Base-by-base conservation (phyloP, 768 basidiomycete genomes). In the Rhizopogon sp. region DNA sequence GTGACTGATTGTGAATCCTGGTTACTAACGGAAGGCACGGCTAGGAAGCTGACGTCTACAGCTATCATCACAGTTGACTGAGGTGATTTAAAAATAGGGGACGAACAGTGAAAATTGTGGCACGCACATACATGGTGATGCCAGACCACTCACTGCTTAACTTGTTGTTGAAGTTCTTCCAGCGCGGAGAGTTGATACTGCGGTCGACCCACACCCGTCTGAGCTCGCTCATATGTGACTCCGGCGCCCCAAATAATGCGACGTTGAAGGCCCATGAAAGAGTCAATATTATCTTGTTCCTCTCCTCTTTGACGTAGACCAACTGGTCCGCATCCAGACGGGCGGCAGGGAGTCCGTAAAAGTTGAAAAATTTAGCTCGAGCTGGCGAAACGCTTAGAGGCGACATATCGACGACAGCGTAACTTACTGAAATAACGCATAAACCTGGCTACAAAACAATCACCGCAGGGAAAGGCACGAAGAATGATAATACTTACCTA, bases 21-120 rank as follows among this genome's bases (percentile, higher is more conserved):
- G 25, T 25, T 25, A 25, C 25, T 72, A 43, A 77, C 71, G 37
- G 69, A 67, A 17, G 76, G 76, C n/a, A 83, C 80, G 9, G 79
- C 76, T 8, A 84, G 62, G 58, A 82, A 80, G 0, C 75, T 76
- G 1, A 84, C 76, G 52, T 81, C 80, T 1, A 76, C 78, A 17
- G 75, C 75, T 5, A 82, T 62, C 37, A 82, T 63, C 16, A 82
- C 77, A 1, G 77, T 78, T 2, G 72, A 72, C 79, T 82, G 10
- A 39, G 13, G 10, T 14, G 41, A 37, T 17, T 16, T 39, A 40
- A 17, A 13, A 20, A 39, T 6, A n/a, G 3, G 11, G 42, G 8
- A 2, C 3, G 20, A 13, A 43, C 6, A 20, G 14, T 3, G 20
- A 14, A 3, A 20, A 33, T 39, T 5, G 39, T 31, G 46, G 17